These are phyloP conservation scores for Hibiscus tridactylites DNA, from an alignment of 345 rosid genomes.

Conservation along the genomic window DNA sequence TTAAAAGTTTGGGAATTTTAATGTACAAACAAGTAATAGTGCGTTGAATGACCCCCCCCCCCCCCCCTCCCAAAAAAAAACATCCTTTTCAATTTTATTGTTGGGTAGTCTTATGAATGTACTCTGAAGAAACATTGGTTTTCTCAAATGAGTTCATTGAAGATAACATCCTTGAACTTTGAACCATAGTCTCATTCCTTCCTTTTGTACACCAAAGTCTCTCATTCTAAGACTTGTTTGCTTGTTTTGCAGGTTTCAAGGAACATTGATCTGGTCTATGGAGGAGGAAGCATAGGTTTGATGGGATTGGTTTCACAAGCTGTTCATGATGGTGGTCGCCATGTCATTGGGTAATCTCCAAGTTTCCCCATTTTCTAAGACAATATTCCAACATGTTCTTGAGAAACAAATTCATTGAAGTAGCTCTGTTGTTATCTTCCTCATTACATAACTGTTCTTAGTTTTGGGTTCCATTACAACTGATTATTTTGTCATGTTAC, in stretches of 20 bases:
- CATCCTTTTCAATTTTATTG: not conserved
- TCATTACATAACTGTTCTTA: constrained; percentile 9
- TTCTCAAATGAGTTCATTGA: too few relatives aligned
- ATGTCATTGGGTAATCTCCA: constrained; percentile 83
- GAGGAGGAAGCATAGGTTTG: constrained; percentile 99
- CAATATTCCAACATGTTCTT: not conserved
- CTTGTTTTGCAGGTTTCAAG: constrained; percentile 62
- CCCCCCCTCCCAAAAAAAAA: not conserved
- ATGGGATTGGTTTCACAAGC: constrained; percentile 99
- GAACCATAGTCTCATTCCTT: not conserved
- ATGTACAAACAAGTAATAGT: not conserved
- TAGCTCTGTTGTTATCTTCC: constrained; percentile 10
- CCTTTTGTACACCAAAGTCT: not conserved
- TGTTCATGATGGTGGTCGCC: constrained; percentile 99
- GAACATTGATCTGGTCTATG: constrained; percentile 97
- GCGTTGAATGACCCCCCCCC: not conserved
- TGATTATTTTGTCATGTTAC: constrained; percentile 59
- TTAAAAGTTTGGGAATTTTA: constrained; percentile 1
- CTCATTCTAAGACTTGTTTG: not conserved
- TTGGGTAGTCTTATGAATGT: constrained; percentile 7
- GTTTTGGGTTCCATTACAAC: constrained; percentile 21
- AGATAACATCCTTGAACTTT: constrained; percentile 8
- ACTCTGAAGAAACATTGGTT: not conserved
- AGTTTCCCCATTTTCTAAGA: not conserved
- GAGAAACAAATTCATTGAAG: constrained; percentile 22